These are phyloP conservation scores for Solanum etuberosum DNA, from an alignment of 257 asterid species.

Conservation along the genomic window DNA sequence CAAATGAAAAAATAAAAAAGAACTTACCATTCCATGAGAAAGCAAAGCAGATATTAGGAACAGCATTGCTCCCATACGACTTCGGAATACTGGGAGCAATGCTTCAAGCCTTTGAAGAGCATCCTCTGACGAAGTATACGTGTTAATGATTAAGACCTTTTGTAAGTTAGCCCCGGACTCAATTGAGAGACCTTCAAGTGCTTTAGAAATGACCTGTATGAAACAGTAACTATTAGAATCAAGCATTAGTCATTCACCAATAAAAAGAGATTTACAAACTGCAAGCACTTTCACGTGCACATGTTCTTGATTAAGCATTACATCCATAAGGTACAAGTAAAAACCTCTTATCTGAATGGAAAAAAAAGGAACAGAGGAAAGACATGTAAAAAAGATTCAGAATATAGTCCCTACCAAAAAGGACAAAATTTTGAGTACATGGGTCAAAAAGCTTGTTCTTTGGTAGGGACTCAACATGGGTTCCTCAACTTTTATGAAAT, in stretches of 20 bases:
- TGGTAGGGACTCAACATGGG: not conserved
- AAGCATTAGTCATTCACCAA: not conserved
- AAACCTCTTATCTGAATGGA: not conserved
- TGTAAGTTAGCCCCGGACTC: slow-evolving; percentile 75
- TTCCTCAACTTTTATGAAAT: not conserved
- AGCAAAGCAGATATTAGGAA: slow-evolving; percentile 82
- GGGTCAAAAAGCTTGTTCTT: not conserved
- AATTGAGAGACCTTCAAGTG: slow-evolving; percentile 61
- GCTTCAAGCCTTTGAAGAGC: slow-evolving; percentile 55
- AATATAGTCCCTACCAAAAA: not conserved
- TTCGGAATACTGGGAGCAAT: slow-evolving; percentile 68
- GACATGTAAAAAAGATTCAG: not conserved
- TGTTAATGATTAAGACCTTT: slow-evolving; percentile 49
- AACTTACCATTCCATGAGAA: slow-evolving; percentile 86
- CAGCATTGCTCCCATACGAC: slow-evolving; percentile 97
- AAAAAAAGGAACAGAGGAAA: not conserved
- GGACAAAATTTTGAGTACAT: not conserved
- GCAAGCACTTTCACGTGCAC: not conserved
- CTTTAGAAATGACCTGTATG: slow-evolving; percentile 52
- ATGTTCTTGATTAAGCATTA: not conserved
- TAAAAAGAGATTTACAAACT: not conserved
- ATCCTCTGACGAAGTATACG: slow-evolving; percentile 39
- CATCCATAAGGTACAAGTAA: not conserved
- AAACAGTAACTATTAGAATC: not conserved
- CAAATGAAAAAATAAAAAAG: not conserved